Base-by-base conservation (phyloP, 495 filamentous ascomycete genomes). In the Aspergillus wentii region DNA sequence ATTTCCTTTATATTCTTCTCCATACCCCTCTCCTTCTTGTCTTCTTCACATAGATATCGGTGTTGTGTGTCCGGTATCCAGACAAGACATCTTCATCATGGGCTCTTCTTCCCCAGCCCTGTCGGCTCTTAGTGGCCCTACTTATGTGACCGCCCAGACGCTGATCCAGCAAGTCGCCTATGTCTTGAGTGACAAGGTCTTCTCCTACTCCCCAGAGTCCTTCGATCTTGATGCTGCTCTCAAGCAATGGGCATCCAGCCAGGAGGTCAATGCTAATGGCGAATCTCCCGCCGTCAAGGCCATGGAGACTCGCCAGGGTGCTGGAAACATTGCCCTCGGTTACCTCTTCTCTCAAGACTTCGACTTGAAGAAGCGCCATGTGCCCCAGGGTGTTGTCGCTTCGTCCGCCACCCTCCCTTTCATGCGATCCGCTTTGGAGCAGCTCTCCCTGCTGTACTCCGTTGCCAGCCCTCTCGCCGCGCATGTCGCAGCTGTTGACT, bases 321-420 rank as follows among this genome's bases (percentile, higher is more conserved):
- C 94, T 30, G 92, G 87, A 30, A 83, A 85, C 52, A 85, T 97
- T 58, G 88, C 94, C 21, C 74, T 98, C 32, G 92, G 92, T 43
- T 98, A 98, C 63, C 83, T 97, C 52, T 98, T 97, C 70, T 95
- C 88, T 22, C 85, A 85, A 54, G 92, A 98, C 61, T 95, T 91
- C 48, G 88, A 94, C 55, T 59, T 92, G 43, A 81, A 78, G 74
- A 96, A 94, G 73, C 81, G 88, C 47, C 79, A 92, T 61, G 74
- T 95, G 22, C 90, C 92, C 4, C 92, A 97, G 71, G 79, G 85
- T 2, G 79, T 98, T 41, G 64, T 97, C 38, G 90, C 89, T 9
- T 85, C 88, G 0, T 86, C 88, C 1, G 77, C 87, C 18, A 87
- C 82, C 35, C 69, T 98, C 21, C 75, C 79, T 17, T 80, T 85